These are phyloP conservation scores for Cyberlindnera petersonii DNA, from an alignment of 805 yeast genomes.

Conservation along the genomic window DNA sequence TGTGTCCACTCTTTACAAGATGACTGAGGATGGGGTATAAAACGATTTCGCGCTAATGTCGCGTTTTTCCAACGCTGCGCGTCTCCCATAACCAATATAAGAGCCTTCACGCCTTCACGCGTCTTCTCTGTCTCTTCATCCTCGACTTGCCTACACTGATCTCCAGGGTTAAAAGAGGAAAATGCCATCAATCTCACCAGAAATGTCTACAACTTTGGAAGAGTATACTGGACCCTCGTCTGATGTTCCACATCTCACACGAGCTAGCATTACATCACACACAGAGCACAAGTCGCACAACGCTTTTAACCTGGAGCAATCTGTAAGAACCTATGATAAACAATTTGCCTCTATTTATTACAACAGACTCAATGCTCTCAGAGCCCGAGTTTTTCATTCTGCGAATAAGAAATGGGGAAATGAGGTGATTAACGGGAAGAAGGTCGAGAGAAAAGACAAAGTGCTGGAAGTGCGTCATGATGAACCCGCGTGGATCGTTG, in stretches of 20 bases:
- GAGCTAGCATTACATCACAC: slow-evolving; percentile 5
- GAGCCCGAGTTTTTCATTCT: slow-evolving; percentile 42
- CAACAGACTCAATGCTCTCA: slow-evolving; percentile 45
- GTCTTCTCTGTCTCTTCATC: too few species aligned
- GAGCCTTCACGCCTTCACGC: too few species aligned
- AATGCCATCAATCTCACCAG: slow-evolving; percentile 13
- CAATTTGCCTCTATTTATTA: slow-evolving; percentile 60
- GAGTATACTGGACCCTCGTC: slow-evolving; percentile 5
- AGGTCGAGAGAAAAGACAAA: slow-evolving; percentile 39
- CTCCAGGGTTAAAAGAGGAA: too few species aligned
- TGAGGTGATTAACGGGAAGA: slow-evolving; percentile 36
- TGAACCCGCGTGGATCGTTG: slow-evolving; percentile 75
- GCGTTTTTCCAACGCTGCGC: neutral
- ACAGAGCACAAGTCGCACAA: slow-evolving; percentile 11
- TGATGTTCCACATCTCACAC: slow-evolving; percentile 1
- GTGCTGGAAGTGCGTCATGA: slow-evolving; percentile 61
- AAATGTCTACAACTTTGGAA: slow-evolving; percentile 5
- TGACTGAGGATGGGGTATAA: neutral
- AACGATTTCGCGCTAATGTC: slow-evolving; percentile 3
- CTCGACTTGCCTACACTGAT: too few species aligned
- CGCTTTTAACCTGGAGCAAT: slow-evolving; percentile 8
- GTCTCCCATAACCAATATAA: neutral
- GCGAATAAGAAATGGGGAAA: slow-evolving; percentile 57
- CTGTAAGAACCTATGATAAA: slow-evolving; percentile 41
- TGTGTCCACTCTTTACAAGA: too few species aligned